Percentiles rank a stretch among this genome's conserved stretches.
Conservation (phyloP, 2,329 filamentous ascomycete species). For the Fusarium torulosum region DNA sequence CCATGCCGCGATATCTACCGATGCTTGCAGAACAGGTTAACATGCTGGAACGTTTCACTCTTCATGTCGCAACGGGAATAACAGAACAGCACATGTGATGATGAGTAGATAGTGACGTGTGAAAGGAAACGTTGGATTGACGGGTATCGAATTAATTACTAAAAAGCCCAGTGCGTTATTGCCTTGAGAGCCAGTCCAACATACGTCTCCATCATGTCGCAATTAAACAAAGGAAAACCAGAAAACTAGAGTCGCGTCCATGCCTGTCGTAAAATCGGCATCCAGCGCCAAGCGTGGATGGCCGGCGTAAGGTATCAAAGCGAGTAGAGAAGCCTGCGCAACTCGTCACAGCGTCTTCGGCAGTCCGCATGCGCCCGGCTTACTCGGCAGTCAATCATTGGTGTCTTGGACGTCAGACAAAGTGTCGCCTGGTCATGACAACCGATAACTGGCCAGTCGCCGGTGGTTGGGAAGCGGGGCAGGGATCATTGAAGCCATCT, state of each 20-base stretch:
- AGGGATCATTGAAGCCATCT: constrained; percentile 21
- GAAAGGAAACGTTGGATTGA: constrained; percentile 46
- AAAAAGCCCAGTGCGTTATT: constrained; percentile 46
- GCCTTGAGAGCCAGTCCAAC: constrained; percentile 46
- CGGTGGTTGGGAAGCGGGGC: constrained; percentile 32
- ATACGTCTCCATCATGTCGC: constrained; percentile 40
- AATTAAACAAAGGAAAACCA: constrained; percentile 39
- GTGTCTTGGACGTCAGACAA: constrained; percentile 37
- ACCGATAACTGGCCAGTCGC: constrained; percentile 27
- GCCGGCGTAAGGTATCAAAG: constrained; percentile 39
- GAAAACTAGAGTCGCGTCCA: constrained; percentile 19
- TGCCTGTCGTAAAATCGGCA: constrained; percentile 41
- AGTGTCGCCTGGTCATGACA: constrained; percentile 24
- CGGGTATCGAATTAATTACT: constrained; percentile 50
- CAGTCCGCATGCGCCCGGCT: constrained; percentile 27
- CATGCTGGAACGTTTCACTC: not conserved
- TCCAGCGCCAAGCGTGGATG: constrained; percentile 33
- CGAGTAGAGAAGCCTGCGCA: constrained; percentile 25
- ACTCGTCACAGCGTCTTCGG: constrained; percentile 25
- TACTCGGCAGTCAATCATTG: constrained; percentile 37
- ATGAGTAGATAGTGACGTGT: constrained; percentile 5
- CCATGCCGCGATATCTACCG: constrained; percentile 29
- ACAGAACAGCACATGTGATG: not conserved
- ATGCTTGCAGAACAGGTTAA: constrained; percentile 3
- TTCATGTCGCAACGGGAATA: not conserved